Evolutionary conservation across 345 rosid genomes (phyloP).

Genomic region (Adansonia digitata): DNA sequence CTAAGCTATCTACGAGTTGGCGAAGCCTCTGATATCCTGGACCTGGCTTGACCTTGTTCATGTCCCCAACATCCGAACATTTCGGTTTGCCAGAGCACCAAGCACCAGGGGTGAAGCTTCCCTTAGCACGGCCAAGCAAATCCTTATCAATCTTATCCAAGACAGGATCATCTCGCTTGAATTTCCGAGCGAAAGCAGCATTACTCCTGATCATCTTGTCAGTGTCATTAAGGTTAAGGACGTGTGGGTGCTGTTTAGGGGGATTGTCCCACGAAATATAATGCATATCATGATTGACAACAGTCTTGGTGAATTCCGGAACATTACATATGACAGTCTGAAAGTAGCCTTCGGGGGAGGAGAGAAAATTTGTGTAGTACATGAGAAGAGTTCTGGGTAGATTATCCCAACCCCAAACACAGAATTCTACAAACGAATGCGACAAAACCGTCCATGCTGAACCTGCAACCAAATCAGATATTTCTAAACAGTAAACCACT

Average conservation of each 20-base stretch:
- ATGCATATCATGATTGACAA: slow-evolving; percentile 87
- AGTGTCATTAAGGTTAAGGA: slow-evolving; percentile 64
- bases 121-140: slow-evolving; percentile 53
- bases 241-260: slow-evolving; percentile 88
- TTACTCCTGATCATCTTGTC: slow-evolving; percentile 61
- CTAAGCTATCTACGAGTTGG: slow-evolving; percentile 51
- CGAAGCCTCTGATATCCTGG: slow-evolving; percentile 71
- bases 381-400: slow-evolving; percentile 83
- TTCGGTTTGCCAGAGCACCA: slow-evolving; percentile 81
- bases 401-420: slow-evolving; percentile 99
- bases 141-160: slow-evolving; percentile 72
- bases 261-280: slow-evolving; percentile 96
- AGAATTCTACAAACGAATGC: slow-evolving; percentile 78
- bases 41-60: slow-evolving; percentile 59
- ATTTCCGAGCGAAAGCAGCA: slow-evolving; percentile 89
- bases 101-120: slow-evolving; percentile 84
- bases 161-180: slow-evolving; percentile 46
- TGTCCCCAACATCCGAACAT: slow-evolving; percentile 65
- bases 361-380: slow-evolving; percentile 91
- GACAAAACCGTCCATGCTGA: slow-evolving; percentile 99
- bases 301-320: slow-evolving; percentile 69
- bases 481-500: background rate
- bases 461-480: slow-evolving; percentile 40
- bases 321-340: slow-evolving; percentile 96
- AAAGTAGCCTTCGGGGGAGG: slow-evolving; percentile 97